Evolutionary conservation across 805 yeast species (phyloP).

Genomic region (Komagataella ulmi): DNA sequence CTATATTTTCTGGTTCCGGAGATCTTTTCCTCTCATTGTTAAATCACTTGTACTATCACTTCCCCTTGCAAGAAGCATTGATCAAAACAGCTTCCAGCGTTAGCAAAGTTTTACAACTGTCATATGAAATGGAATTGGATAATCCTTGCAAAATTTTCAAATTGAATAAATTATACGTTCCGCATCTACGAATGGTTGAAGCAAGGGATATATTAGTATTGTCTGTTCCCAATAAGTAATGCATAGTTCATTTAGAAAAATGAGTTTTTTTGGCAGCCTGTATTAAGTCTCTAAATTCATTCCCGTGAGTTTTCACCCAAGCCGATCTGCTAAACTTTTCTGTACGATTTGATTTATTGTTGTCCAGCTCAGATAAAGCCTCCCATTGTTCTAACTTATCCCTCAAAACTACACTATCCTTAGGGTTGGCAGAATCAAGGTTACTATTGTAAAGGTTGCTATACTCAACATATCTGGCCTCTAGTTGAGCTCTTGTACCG

Average conservation of each 20-base stretch:
- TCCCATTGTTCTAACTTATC: slow-evolving; percentile 62
- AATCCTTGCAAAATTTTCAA: slow-evolving; percentile 4
- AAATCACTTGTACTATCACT: slow-evolving; percentile 31
- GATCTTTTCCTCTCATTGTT: slow-evolving; percentile 57
- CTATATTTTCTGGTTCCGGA: slow-evolving; percentile 63
- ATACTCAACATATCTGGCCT: slow-evolving; percentile 64
- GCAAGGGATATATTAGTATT: slow-evolving; percentile 17
- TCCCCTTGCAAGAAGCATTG: slow-evolving; percentile 19
- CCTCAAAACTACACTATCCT: slow-evolving; percentile 37
- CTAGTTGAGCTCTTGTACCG: slow-evolving; percentile 56
- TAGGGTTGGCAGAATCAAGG: slow-evolving; percentile 58
- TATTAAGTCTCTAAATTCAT: slow-evolving; percentile 25
- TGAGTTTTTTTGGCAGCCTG: slow-evolving; percentile 20
- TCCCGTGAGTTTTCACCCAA: slow-evolving; percentile 26
- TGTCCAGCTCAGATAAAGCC: slow-evolving; percentile 12
- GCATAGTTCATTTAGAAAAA: not conserved
- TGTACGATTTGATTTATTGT: slow-evolving; percentile 20
- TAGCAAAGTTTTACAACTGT: slow-evolving; percentile 25
- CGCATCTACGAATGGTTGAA: slow-evolving; percentile 31
- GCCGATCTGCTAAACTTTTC: slow-evolving; percentile 26
- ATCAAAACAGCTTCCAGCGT: slow-evolving; percentile 25
- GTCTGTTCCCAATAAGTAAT: not conserved
- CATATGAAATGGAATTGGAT: slow-evolving; percentile 15
- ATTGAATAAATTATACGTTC: slow-evolving; percentile 16
- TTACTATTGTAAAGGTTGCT: slow-evolving; percentile 72